A percentile compares a stretch with the other conserved stretches of the same genome.
Evolutionary conservation across 306 rosid genomes (phyloP).

Genomic region (Oemleria cerasiformis): DNA sequence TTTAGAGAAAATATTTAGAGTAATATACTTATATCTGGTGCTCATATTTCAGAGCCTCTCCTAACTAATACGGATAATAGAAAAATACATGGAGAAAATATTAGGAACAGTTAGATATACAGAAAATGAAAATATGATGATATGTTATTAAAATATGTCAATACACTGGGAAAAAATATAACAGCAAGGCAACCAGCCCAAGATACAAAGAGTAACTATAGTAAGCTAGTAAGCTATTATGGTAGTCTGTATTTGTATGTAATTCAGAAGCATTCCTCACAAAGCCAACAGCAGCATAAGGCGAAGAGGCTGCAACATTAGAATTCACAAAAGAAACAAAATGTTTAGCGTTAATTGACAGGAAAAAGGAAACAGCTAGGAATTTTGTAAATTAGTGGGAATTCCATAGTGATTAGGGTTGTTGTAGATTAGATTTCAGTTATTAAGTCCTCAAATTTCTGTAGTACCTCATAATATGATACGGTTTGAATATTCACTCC

Average conservation of each 20-base stretch:
- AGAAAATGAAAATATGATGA: background rate
- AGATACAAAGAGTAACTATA: background rate
- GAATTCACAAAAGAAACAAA: conserved; percentile 17
- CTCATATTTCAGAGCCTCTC: background rate
- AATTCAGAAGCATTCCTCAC: conserved; percentile 62
- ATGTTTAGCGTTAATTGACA: background rate
- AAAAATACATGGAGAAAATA: background rate
- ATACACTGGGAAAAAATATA: background rate
- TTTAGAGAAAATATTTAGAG: background rate
- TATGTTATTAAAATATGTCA: background rate
- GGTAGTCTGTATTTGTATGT: background rate
- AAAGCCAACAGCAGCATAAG: conserved; percentile 85
- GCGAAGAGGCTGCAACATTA: conserved; percentile 68
- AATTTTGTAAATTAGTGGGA: background rate
- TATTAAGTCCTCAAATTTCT: background rate
- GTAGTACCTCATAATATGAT: background rate
- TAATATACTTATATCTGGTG: background rate
- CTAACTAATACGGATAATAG: background rate
- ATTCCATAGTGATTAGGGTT: background rate
- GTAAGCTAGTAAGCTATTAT: conserved; percentile 15
- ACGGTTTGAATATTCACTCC: background rate
- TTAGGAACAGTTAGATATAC: background rate
- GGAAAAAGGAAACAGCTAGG: background rate
- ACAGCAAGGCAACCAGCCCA: background rate
- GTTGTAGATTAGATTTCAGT: background rate